Evolutionary conservation across 179 eudicot genomes (phyloP).

Genomic region (Patellifolia procumbens): DNA sequence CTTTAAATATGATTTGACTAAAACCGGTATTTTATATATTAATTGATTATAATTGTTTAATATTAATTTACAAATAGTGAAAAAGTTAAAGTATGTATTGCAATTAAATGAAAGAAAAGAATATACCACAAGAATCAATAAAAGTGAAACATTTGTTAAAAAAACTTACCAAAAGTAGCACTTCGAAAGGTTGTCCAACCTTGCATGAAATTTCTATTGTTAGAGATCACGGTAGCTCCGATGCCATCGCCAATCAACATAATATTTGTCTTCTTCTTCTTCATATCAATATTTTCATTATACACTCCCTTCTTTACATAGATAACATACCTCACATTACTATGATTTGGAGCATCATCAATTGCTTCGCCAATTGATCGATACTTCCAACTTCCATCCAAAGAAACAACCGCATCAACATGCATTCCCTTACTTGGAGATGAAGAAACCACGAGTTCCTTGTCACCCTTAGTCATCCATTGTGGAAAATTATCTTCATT

Average conservation of each 20-base stretch:
- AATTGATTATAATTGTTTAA: too few species aligned
- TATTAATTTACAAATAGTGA: too few species aligned
- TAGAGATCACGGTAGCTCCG: constrained; percentile 65
- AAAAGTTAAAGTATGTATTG: too few species aligned
- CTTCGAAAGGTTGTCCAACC: constrained; percentile 95
- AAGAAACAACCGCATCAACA: constrained; percentile 62
- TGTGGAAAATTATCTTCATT: constrained; percentile 39
- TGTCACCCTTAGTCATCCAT: constrained; percentile 80
- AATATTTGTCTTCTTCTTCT: constrained; percentile 82
- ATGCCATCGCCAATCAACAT: constrained; percentile 91
- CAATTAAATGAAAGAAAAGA: too few species aligned
- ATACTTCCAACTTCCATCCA: constrained; percentile 69
- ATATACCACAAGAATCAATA: background rate
- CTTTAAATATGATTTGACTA: too few species aligned
- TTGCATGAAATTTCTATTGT: constrained; percentile 76
- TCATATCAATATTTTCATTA: constrained; percentile 75
- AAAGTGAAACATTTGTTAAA: background rate
- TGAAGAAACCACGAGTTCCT: constrained; percentile 39
- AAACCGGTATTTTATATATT: too few species aligned
- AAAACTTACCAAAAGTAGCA: constrained; percentile 72
- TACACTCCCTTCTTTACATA: constrained; percentile 85
- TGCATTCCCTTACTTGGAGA: constrained; percentile 44
- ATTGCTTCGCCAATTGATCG: constrained; percentile 63
- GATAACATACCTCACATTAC: constrained; percentile 63
- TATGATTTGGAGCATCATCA: constrained; percentile 58